These are phyloP conservation scores for Funneliformis geosporum DNA, from an alignment of 192 early-diverging fungal genomes.

Conservation along the genomic window DNA sequence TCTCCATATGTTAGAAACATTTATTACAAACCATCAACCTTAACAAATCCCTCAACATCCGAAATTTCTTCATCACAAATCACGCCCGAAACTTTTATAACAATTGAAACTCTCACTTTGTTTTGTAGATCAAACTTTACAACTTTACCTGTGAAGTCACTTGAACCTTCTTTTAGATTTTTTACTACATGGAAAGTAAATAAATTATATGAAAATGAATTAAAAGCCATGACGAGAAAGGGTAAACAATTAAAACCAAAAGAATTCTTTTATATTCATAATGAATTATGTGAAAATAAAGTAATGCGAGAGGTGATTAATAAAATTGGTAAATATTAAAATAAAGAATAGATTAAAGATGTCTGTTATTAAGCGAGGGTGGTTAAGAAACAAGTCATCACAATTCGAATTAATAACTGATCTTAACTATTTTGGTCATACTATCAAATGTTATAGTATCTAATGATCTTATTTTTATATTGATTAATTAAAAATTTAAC, in stretches of 20 bases:
- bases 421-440: too few relatives aligned
- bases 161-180: conserved; percentile 54
- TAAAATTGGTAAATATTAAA: background rate
- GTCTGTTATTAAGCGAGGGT: too few relatives aligned
- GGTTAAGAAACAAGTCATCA: too few relatives aligned
- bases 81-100: conserved; percentile 48
- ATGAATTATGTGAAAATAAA: conserved; percentile 7
- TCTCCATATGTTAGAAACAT: conserved; percentile 59
- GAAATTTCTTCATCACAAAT: conserved; percentile 20
- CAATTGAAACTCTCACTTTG: conserved; percentile 47
- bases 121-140: conserved; percentile 39
- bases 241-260: conserved; percentile 7
- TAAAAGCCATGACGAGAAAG: background rate
- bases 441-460: too few relatives aligned
- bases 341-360: too few relatives aligned
- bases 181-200: conserved; percentile 47
- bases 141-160: conserved; percentile 47
- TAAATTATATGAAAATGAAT: background rate
- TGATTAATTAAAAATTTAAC: too few relatives aligned
- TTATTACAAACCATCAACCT: background rate
- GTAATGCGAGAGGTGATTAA: background rate
- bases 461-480: too few relatives aligned
- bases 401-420: too few relatives aligned
- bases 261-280: conserved; percentile 5
- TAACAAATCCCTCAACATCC: conserved; percentile 31